Evolutionary conservation across 2,329 filamentous ascomycete genomes (phyloP).

Genomic region (Chaetomiaceae sp.): DNA sequence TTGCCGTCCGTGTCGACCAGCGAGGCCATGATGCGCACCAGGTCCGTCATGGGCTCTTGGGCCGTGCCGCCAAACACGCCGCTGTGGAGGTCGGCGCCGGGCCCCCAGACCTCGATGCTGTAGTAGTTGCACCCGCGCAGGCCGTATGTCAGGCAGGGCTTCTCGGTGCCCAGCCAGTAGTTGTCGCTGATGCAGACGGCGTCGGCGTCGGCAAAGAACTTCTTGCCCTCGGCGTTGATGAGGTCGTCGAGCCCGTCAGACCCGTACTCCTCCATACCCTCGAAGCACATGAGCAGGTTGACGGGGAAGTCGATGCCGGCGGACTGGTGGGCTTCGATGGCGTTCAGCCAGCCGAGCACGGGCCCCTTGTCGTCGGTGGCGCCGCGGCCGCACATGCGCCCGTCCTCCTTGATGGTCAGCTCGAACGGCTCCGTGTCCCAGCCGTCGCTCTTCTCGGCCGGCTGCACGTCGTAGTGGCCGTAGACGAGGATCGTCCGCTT

Average conservation of each 20-base stretch:
- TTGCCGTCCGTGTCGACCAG: constrained; percentile 88
- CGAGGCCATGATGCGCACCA: constrained; percentile 74
- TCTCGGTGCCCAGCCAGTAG: constrained; percentile 99
- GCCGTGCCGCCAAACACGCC: constrained; percentile 95
- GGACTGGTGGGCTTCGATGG: constrained; percentile 96
- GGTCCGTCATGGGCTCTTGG: constrained; percentile 97
- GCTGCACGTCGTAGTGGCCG: constrained; percentile 98
- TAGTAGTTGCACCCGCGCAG: constrained; percentile 98
- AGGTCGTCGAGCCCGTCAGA: constrained; percentile 95
- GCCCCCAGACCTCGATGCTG: constrained; percentile 82
- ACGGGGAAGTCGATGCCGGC: constrained; percentile 92
- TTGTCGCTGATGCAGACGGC: constrained; percentile 99
- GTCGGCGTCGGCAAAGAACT: constrained; percentile 92
- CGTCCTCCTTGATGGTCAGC: constrained; percentile 81
- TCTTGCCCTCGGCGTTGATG: constrained; percentile 84
- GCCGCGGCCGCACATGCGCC: constrained; percentile 92
- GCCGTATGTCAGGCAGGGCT: constrained; percentile 96
- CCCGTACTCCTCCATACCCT: constrained; percentile 99
- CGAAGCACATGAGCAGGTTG: constrained; percentile 98
- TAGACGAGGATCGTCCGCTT: constrained; percentile 97
- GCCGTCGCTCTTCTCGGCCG: constrained; percentile 85
- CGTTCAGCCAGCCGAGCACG: constrained; percentile 94
- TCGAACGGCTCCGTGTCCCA: constrained; percentile 96
- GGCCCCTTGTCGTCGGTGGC: constrained; percentile 98
- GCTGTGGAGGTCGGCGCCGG: constrained; percentile 89